Evolutionary conservation across 345 rosid genomes (phyloP).

Genomic region (Brassica nigra): DNA sequence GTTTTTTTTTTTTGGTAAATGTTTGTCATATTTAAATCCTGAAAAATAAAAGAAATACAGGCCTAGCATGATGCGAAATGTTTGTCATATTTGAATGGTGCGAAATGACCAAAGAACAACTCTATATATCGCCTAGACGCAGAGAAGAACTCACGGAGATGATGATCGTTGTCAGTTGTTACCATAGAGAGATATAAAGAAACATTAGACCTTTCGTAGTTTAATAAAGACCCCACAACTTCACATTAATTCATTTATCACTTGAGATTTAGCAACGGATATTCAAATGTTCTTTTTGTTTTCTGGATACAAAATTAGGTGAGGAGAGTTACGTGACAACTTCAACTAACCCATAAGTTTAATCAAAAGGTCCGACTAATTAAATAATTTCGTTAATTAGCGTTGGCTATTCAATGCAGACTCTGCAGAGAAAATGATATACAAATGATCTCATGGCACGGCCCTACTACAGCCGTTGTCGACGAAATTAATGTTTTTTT

Average conservation of each 20-base stretch:
- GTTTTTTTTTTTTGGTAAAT: too few relatives aligned
- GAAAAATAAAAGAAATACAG: too few relatives aligned
- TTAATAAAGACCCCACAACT: not conserved
- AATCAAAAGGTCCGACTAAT: not conserved
- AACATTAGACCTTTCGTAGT: not conserved
- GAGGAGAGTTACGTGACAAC: not conserved
- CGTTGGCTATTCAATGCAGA: not conserved
- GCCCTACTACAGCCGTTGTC: not conserved
- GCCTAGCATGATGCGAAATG: too few relatives aligned
- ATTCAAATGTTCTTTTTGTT: not conserved
- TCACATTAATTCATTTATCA: not conserved
- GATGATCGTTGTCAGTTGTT: slow-evolving; percentile 29
- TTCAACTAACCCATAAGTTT: not conserved
- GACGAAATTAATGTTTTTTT: not conserved
- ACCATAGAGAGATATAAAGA: not conserved
- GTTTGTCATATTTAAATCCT: too few relatives aligned
- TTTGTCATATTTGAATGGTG: too few relatives aligned
- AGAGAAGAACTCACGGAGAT: slow-evolving; percentile 38
- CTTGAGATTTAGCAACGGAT: not conserved
- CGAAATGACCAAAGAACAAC: not conserved
- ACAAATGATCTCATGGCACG: not conserved
- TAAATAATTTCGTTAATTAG: not conserved
- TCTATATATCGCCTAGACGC: slow-evolving; percentile 4
- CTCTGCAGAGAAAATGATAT: not conserved
- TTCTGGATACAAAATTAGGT: not conserved